Percentiles rank a stretch among this genome's conserved stretches.
Conservation (phyloP, 2,329 filamentous ascomycete genomes). For the Byssoonygena ceratinophila region DNA sequence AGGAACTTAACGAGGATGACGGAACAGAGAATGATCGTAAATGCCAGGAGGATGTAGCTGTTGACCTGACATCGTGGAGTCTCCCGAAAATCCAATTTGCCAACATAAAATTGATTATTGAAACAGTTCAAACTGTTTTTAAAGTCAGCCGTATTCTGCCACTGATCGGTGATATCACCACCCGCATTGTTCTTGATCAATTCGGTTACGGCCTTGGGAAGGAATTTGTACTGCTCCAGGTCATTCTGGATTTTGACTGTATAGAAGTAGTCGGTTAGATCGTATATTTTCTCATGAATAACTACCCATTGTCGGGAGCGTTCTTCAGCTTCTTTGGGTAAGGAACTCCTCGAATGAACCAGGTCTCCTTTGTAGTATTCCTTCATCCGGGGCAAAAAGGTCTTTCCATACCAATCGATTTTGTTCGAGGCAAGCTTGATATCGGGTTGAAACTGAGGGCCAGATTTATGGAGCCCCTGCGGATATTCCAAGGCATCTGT, state of each 20-base stretch:
- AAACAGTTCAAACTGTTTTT: slow-evolving; percentile 67
- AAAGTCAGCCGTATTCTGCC: slow-evolving; percentile 45
- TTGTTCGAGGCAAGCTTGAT: slow-evolving; percentile 49
- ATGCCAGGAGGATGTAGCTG: slow-evolving; percentile 79
- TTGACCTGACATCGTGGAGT: slow-evolving; percentile 69
- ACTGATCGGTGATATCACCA: slow-evolving; percentile 60
- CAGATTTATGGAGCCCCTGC: slow-evolving; percentile 59
- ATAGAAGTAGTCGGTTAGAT: slow-evolving; percentile 84
- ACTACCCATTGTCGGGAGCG: slow-evolving; percentile 68
- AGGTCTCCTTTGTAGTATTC: slow-evolving; percentile 80
- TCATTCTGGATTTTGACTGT: slow-evolving; percentile 54
- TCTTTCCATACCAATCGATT: slow-evolving; percentile 64
- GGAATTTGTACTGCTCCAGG: slow-evolving; percentile 53
- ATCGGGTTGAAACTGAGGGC: slow-evolving; percentile 47
- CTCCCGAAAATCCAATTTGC: slow-evolving; percentile 74
- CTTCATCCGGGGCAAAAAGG: slow-evolving; percentile 68
- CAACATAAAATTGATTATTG: slow-evolving; percentile 70
- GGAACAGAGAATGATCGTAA: slow-evolving; percentile 69
- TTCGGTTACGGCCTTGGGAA: slow-evolving; percentile 56
- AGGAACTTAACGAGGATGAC: slow-evolving; percentile 85
- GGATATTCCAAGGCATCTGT: slow-evolving; percentile 54
- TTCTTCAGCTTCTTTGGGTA: slow-evolving; percentile 57
- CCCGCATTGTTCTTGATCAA: slow-evolving; percentile 67
- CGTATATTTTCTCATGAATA: slow-evolving; percentile 66
- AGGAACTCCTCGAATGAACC: slow-evolving; percentile 53